Base-by-base conservation (phyloP, 2,329 filamentous ascomycete genomes). In the Dactylellina leptospora region DNA sequence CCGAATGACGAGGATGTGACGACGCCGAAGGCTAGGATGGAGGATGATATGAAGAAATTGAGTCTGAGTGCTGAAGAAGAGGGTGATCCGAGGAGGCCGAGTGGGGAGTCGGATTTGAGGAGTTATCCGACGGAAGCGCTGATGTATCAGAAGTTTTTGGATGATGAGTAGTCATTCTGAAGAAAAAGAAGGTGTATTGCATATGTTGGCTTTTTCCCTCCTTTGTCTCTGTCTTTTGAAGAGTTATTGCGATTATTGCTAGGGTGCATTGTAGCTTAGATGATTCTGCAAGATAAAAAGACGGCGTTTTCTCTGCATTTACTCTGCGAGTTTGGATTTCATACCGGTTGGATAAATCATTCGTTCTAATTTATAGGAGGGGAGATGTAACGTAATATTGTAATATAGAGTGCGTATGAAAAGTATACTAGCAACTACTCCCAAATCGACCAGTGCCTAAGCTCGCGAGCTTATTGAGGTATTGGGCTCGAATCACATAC, bases 121-220 rank as follows among this genome's bases (percentile, higher is more conserved):
- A 55, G 33, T 27, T 72, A 72, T 64, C 68, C 68, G 9, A 61
- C 45, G 5, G 68, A 72, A 45, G 68, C 68, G 23, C 42, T 72
- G 47, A 72, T 72, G 68, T 72, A 72, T 50, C 68, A 60, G 22
- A 51, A 64, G 25, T 25, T 72, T 25, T 20, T 72, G 53, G 68
- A 72, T 48, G 38, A 30, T n/a, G 68, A 40, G 36, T 71, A 40
- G 55, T 4, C n/a, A 23, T n/a, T 10, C 23, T 9, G 20, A 8
- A 33, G 4, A n/a, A 36, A 20, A n/a, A 25, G 5, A 47, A 20
- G 40, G 16, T 6, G 11, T 45, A 20, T 1, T 45, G 13, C 22
- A 4, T 36, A 6, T 27, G 2, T 33, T 36, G n/a, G 3, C 18
- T 33, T 30, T 13, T 36, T 33, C 47, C 11, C 3, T 6, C 33